Evolutionary conservation across 2,329 filamentous ascomycete species (phyloP), one percentile per base, ranked within the genome.

Genomic region (Aspergillus ochraceoroseus): DNA sequence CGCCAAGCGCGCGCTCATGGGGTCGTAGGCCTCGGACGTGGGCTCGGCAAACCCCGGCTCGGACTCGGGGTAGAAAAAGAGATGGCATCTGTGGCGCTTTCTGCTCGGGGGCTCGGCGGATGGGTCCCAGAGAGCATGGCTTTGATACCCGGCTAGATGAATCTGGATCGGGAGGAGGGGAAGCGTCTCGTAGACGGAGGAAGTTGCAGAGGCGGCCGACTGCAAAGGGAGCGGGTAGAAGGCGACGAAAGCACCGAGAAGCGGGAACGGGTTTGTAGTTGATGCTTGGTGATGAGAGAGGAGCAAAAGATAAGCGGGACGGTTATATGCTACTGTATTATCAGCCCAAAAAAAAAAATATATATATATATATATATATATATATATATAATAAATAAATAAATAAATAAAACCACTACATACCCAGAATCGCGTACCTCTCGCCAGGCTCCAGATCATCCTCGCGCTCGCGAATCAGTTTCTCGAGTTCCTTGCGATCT

Each of bases 21-120:
- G 67, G 46, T 85, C 74, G 50, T 78, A 83, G 47, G 79, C 72
- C 2, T 81, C 73, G 8, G 82, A 56, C 31, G 80, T 74, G 13
- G 73, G 70, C 60, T 87, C 82, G 0, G 82, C 83, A 44, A 87
- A 87, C 0, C 84, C 83, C 0, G 75, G 61, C 27, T 74, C 64
- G 0, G 63, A 75, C 36, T 71, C 70, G 2, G 72, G 70, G 55
- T 81, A 81, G 3, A 68, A 67, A 57, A 73, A 79, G 8, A 71
- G 38, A 33, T 62, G 50, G 29, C 59, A 62, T 7, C 53, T 51
- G 32, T 62, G 59, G 4, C 55, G 51, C 40, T 59, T 62, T 7
- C 56, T 58, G 31, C 50, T 52, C 0, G 55, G 56, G 12, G 55
- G 47, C 23, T 46, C 45, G 18, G 46, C 48, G 34, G 55, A 63